Evolutionary conservation across 2,329 filamentous ascomycete genomes (phyloP).

Genomic region (Cladophialophora bantiana): DNA sequence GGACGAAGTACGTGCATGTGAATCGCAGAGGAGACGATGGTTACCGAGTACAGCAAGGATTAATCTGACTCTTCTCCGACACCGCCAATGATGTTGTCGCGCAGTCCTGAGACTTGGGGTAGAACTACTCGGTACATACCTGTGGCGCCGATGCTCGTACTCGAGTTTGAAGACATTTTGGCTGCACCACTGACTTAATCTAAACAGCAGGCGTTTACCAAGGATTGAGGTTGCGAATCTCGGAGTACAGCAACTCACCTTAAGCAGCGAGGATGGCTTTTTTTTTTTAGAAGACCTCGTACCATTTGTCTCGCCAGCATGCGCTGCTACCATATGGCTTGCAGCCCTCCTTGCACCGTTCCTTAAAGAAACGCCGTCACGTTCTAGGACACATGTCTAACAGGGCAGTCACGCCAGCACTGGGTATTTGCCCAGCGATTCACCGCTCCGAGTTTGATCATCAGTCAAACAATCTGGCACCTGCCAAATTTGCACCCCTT

Average conservation of each 20-base stretch:
- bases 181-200: not conserved
- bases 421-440: not conserved
- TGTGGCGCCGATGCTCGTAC: not conserved
- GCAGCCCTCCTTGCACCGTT: not conserved
- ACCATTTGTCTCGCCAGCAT: not conserved
- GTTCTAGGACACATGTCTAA: not conserved
- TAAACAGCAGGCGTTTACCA: not conserved
- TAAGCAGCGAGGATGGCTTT: not conserved
- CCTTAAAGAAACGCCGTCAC: not conserved
- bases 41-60: not conserved
- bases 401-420: not conserved
- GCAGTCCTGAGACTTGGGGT: not conserved
- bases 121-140: no score
- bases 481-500: conserved; percentile 9
- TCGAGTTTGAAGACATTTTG: no score
- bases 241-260: not conserved
- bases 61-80: not conserved
- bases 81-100: not conserved
- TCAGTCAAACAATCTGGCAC: not conserved
- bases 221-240: not conserved
- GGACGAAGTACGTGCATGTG: not conserved
- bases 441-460: not conserved
- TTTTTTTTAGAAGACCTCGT: not conserved
- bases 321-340: not conserved
- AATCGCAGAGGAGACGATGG: not conserved